A percentile compares a stretch with the other conserved stretches of the same genome.
Conservation (phyloP, 306 rosid genomes). For the Acmispon strigosus region DNA sequence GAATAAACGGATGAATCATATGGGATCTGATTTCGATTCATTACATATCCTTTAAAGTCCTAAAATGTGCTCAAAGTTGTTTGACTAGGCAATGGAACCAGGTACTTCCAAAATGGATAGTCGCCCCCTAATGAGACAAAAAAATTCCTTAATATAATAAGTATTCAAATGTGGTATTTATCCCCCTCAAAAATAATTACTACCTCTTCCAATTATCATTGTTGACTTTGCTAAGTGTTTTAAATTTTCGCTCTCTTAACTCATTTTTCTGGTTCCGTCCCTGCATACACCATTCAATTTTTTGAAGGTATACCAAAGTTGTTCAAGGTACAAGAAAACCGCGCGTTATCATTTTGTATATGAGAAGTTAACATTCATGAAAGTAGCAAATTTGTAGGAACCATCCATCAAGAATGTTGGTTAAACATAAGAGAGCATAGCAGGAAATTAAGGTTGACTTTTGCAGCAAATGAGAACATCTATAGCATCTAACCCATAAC, state of each 20-base stretch:
- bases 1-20: constrained; percentile 3
- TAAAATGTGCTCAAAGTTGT: background rate
- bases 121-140: too few species aligned
- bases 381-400: background rate
- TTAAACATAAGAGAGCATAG: background rate
- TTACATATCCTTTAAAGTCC: background rate
- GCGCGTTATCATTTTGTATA: background rate
- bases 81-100: too few species aligned
- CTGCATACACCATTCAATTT: background rate
- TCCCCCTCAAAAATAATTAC: too few species aligned
- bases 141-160: too few species aligned
- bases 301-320: background rate
- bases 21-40: background rate
- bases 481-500: background rate
- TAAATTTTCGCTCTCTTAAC: too few species aligned
- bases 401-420: background rate
- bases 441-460: background rate
- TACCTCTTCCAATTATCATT: too few species aligned
- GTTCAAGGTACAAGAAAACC: background rate
- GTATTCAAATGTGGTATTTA: too few species aligned
- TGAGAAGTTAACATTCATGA: background rate
- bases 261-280: too few species aligned
- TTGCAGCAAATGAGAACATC: background rate
- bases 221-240: too few species aligned
- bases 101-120: too few species aligned